Base-by-base conservation (phyloP, 2,329 filamentous ascomycete genomes). In the Epichloe gansuensis region DNA sequence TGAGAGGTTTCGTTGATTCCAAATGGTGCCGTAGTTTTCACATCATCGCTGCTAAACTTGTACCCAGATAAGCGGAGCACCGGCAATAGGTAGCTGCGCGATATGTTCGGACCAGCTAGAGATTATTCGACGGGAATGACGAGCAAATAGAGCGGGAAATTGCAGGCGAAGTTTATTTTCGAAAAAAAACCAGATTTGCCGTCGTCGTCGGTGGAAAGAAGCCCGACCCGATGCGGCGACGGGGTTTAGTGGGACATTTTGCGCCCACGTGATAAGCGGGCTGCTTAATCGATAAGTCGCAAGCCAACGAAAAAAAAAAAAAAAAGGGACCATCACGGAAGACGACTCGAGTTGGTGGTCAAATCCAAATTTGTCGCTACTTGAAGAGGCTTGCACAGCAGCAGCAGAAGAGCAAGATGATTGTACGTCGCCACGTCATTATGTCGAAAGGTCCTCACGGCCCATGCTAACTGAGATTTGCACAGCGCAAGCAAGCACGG, bases 231-330 rank as follows among this genome's bases (percentile, higher is more conserved):
- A 54, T 55, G 53, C 51, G 56, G 61, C 62, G 58, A 59, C 61
- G 58, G 54, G 62, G 57, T 63, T 64, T 68, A 62, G 67, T 69
- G 67, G 67, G 67, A 69, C 63, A 66, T 60, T 64, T 63, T 67
- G 63, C 64, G 61, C 63, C 66, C 68, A 70, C 68, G 68, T 70
- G 68, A 70, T 69, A 67, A 64, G 63, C 55, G 58, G 56, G 54
- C 48, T 51, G 39, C 46, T 51, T 62, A 67, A 53, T 66, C 65
- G 63, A 67, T 67, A 65, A 62, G 17, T 48, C 31, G 7, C 41
- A 23, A n/a, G 25, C 2, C n/a, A 39, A 46, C n/a, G n/a, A n/a
- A n/a, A n/a, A n/a, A n/a, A 42, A 42, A 53, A 50, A 38, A 41
- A 25, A 25, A 17, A 7, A 34, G 23, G 41, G 25, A 15, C 28